Evolutionary conservation across 257 asterid genomes (phyloP), one percentile per base, ranked within the genome.

Genomic region (Buddleja alternifolia): DNA sequence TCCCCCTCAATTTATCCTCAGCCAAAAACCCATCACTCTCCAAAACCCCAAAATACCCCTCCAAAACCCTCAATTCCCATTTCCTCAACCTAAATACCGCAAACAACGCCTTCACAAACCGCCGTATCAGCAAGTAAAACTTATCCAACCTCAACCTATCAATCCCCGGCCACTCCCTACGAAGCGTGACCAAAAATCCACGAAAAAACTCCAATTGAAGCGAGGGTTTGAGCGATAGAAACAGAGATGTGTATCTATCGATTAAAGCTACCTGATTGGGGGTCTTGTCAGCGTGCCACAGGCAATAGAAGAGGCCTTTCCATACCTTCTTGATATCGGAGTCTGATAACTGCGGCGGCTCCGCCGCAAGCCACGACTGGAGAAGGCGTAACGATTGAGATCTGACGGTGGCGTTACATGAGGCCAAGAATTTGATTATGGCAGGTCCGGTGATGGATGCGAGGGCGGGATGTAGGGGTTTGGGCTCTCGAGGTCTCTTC

Each of bases 161-260:
- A 75, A 91, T 91, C 14, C 98, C 97, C 1, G 90, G 73, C 97
- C 97, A 94, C 72, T 94, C 97, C 24, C 99, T 82, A 7, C 96
- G 81, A 45, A 94, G 79, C 7, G 95, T 91, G 11, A 89, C 63
- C 41, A 91, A 65, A 60, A 92, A 91, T 1, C 82, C 76, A 29
- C 88, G 79, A 63, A 91, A 89, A 63, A 87, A 94, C 64, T 83
- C 90, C 58, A 94, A 19, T 10, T 89, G 71, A n/a, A 91, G 74
- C 42, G 82, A 70, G 5, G 85, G 85, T n/a, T 84, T 81, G 40
- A 91, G 88, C 29, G 81, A 69, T 4, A 78, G 47, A 32, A 89
- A 82, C 76, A 91, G 76, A 45, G 92, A 82, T 5, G 89, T 77
- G 19, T 89, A 79, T 3, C 92, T 83, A 41, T 84, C 40, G 58